Percentiles rank a stretch among this genome's conserved stretches.
These are phyloP conservation scores for Phytophthora sp. DNA, from an alignment of 352 stramenopile species.

Conservation along the genomic window DNA sequence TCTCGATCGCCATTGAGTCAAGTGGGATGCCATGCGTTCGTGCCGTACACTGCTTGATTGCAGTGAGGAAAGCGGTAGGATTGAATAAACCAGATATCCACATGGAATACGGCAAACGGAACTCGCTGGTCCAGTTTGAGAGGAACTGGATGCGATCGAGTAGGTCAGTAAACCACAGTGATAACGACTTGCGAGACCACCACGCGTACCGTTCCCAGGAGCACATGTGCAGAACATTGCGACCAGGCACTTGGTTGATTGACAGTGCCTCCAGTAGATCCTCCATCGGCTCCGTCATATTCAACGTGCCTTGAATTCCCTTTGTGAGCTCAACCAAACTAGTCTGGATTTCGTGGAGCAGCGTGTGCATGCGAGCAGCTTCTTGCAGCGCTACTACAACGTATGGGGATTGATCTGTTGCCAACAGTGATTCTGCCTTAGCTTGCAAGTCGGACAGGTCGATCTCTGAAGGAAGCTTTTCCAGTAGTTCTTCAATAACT, in stretches of 20 bases:
- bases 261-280: slow-evolving; percentile 73
- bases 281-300: slow-evolving; percentile 92
- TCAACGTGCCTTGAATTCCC: slow-evolving; percentile 84
- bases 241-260: slow-evolving; percentile 78
- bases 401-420: slow-evolving; percentile 76
- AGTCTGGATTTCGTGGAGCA: slow-evolving; percentile 67
- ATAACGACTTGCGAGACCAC: slow-evolving; percentile 84
- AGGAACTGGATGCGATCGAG: slow-evolving; percentile 77
- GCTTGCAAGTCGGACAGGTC: slow-evolving; percentile 61
- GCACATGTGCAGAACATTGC: slow-evolving; percentile 74
- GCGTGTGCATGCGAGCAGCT: slow-evolving; percentile 71
- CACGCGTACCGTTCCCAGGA: slow-evolving; percentile 85
- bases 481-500: slow-evolving; percentile 63
- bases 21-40: slow-evolving; percentile 86
- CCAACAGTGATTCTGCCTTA: slow-evolving; percentile 59
- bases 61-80: slow-evolving; percentile 83
- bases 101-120: slow-evolving; percentile 77
- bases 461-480: slow-evolving; percentile 66
- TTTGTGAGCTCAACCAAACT: slow-evolving; percentile 77
- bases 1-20: slow-evolving; percentile 95
- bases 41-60: slow-evolving; percentile 88
- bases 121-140: slow-evolving; percentile 68
- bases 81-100: slow-evolving; percentile 88
- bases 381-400: slow-evolving; percentile 87
- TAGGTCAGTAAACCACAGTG: slow-evolving; percentile 83